phyloP scores from a whole-genome alignment of 805 yeast genomes.

The Starmerella davenportii region DNA sequence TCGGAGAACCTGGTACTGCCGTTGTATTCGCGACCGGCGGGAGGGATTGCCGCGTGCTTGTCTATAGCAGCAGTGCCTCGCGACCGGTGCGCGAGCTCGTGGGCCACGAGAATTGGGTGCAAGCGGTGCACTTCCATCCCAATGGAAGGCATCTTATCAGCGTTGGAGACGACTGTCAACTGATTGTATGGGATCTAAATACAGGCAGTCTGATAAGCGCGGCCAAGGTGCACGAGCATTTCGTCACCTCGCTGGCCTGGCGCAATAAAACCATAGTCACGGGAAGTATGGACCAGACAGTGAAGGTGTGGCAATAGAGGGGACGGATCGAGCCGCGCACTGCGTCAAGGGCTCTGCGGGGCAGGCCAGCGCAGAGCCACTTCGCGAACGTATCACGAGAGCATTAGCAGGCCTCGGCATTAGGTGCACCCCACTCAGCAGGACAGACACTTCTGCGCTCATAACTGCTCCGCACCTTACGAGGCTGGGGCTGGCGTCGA shows the following conservation, averaged over 20 bases:
- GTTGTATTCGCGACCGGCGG: conserved; percentile 47
- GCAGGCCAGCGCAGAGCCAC: too few species aligned
- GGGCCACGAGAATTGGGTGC: conserved; percentile 83
- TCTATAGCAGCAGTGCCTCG: conserved; percentile 55
- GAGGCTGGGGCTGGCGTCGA: too few species aligned
- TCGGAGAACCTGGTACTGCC: conserved; percentile 25
- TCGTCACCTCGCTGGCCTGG: conserved; percentile 40
- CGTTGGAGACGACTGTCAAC: conserved; percentile 61
- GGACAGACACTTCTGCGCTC: too few species aligned
- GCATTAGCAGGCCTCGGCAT: too few species aligned
- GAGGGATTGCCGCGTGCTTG: conserved; percentile 52
- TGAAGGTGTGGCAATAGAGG: conserved; percentile 35
- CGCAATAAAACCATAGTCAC: conserved; percentile 33
- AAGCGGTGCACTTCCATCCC: conserved; percentile 53
- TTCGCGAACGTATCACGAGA: too few species aligned
- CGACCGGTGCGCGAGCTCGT: conserved; percentile 35
- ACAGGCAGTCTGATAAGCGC: conserved; percentile 31
- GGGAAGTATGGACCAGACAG: conserved; percentile 42
- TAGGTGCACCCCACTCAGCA: too few species aligned
- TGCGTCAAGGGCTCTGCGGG: too few species aligned
- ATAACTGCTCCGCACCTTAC: too few species aligned
- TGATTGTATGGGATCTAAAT: conserved; percentile 60
- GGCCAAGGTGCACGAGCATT: conserved; percentile 50
- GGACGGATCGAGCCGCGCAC: too few species aligned
- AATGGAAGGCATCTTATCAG: conserved; percentile 51